Evolutionary conservation across 1,284 basidiomycete species (phyloP).

Genomic region (Ganoderma resinaceum): DNA sequence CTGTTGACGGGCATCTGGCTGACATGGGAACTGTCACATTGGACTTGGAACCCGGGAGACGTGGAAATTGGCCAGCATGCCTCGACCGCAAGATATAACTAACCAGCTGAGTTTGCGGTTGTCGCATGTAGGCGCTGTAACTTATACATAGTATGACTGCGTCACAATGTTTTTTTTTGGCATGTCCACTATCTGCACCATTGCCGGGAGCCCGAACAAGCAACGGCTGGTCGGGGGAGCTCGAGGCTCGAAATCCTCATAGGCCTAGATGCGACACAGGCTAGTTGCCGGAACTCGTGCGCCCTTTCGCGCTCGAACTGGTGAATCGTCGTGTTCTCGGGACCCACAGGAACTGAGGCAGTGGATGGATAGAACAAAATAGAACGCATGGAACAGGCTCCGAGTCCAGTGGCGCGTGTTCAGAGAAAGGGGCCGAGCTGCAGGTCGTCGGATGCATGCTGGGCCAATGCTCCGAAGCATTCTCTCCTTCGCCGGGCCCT

Average conservation of each 20-base stretch:
- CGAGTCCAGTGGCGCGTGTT: neutral
- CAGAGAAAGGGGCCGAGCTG: slow-evolving; percentile 9
- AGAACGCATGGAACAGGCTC: neutral
- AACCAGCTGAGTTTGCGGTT: neutral
- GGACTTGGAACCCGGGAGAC: neutral
- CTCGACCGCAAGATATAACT: neutral
- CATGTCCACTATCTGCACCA: neutral
- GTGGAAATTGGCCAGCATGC: neutral
- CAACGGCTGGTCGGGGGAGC: neutral
- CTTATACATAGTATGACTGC: neutral
- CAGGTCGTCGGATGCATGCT: slow-evolving; percentile 3
- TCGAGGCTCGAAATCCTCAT: neutral
- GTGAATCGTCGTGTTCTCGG: slow-evolving; percentile 4
- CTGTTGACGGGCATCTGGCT: neutral
- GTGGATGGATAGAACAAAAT: slow-evolving; percentile 5
- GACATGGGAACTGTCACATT: neutral
- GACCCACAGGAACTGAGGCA: neutral
- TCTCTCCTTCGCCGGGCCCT: neutral
- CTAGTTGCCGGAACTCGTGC: neutral
- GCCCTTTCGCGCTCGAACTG: neutral
- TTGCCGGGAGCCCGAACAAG: neutral
- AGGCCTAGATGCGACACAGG: neutral
- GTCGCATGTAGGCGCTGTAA: neutral
- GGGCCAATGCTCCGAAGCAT: slow-evolving; percentile 3
- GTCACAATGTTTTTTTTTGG: neutral